These are phyloP conservation scores for Xylaria curta DNA, from an alignment of 495 filamentous ascomycete species.

Conservation along the genomic window DNA sequence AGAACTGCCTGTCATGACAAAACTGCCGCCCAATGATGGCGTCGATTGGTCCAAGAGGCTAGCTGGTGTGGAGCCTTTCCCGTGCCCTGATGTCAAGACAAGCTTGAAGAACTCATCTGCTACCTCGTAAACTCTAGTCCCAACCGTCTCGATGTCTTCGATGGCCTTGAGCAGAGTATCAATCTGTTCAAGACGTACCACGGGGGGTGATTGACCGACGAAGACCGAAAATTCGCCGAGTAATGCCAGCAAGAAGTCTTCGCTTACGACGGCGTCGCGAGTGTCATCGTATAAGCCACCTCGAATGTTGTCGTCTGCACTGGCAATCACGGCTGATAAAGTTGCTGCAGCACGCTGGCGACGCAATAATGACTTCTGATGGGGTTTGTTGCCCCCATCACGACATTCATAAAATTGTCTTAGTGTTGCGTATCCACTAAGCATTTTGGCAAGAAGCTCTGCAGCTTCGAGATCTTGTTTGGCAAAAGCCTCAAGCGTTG, in stretches of 20 bases:
- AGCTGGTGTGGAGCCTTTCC: constrained; percentile 61
- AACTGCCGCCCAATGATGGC: constrained; percentile 59
- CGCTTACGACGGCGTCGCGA: constrained; percentile 78
- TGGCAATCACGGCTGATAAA: constrained; percentile 79
- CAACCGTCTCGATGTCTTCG: constrained; percentile 82
- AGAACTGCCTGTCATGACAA: constrained; percentile 71
- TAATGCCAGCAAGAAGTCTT: constrained; percentile 82
- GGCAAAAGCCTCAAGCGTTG: constrained; percentile 68
- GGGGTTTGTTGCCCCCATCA: constrained; percentile 61
- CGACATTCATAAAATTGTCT: constrained; percentile 86
- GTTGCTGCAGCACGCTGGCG: constrained; percentile 71
- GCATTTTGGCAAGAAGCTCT: constrained; percentile 75
- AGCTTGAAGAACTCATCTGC: constrained; percentile 74
- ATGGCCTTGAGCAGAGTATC: constrained; percentile 77
- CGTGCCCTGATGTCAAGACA: constrained; percentile 52
- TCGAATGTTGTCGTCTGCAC: constrained; percentile 85
- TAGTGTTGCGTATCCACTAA: constrained; percentile 90
- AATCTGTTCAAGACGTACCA: constrained; percentile 69
- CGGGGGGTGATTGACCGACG: constrained; percentile 60
- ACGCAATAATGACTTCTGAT: constrained; percentile 49
- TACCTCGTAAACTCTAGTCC: constrained; percentile 68
- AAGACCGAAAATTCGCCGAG: constrained; percentile 84
- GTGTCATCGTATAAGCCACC: constrained; percentile 84
- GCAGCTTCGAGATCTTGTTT: constrained; percentile 76
- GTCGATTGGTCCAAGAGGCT: constrained; percentile 73